These are phyloP conservation scores for Mycena rebaudengoi DNA, from an alignment of 768 basidiomycete species.

Conservation along the genomic window DNA sequence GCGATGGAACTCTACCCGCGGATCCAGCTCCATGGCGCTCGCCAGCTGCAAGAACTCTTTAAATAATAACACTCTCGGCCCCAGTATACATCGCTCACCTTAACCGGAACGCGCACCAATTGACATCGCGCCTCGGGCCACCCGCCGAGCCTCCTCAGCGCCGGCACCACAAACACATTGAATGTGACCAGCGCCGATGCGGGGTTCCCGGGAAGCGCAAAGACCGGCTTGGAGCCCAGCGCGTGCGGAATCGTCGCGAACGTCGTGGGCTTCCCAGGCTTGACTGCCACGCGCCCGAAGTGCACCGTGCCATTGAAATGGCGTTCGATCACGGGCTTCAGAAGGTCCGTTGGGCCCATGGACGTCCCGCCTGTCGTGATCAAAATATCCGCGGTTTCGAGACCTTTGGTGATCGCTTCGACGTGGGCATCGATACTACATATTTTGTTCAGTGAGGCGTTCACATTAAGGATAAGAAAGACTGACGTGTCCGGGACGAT, in stretches of 20 bases:
- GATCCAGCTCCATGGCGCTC: constrained; percentile 70
- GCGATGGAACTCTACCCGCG: constrained; percentile 86
- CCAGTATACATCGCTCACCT: constrained; percentile 52
- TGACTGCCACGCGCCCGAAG: constrained; percentile 86
- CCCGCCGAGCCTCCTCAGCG: constrained; percentile 75
- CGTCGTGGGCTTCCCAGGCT: constrained; percentile 90
- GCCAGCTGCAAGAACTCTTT: constrained; percentile 52
- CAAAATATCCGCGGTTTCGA: constrained; percentile 74
- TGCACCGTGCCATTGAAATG: constrained; percentile 80
- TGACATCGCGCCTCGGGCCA: constrained; percentile 62
- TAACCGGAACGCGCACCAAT: constrained; percentile 68
- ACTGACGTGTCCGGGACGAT: constrained; percentile 76
- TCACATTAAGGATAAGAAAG: neutral
- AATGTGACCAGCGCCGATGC: constrained; percentile 90
- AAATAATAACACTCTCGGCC: neutral
- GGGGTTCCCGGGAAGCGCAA: constrained; percentile 91
- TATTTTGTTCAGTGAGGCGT: neutral
- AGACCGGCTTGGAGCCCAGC: constrained; percentile 63
- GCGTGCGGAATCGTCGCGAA: constrained; percentile 77
- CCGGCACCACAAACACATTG: constrained; percentile 85
- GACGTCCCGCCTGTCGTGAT: constrained; percentile 91
- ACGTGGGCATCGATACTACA: constrained; percentile 70
- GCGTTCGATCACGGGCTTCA: constrained; percentile 90
- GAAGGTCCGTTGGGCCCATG: constrained; percentile 87
- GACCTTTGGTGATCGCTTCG: constrained; percentile 61